Conservation (phyloP, 2,329 filamentous ascomycete genomes). For the Epichloe uncinata region DNA sequence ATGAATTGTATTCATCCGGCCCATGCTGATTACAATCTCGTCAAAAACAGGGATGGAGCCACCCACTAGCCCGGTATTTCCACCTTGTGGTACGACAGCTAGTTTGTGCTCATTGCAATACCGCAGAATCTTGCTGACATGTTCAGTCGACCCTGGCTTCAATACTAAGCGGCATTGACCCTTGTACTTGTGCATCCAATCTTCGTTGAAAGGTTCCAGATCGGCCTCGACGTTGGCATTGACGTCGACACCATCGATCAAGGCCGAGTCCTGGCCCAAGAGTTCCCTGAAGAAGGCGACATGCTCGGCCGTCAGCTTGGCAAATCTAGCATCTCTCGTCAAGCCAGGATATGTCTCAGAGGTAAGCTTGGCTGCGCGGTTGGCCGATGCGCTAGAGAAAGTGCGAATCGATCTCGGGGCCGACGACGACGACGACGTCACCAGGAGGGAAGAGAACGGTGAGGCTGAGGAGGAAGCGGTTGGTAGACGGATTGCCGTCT, state of each 20-base stretch:
- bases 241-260: slow-evolving; percentile 67
- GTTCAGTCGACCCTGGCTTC: slow-evolving; percentile 69
- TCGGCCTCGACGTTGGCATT: slow-evolving; percentile 60
- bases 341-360: slow-evolving; percentile 75
- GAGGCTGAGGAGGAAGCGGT: background rate
- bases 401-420: slow-evolving; percentile 11
- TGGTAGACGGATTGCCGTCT: background rate
- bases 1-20: slow-evolving; percentile 80
- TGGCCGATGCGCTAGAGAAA: slow-evolving; percentile 12
- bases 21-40: slow-evolving; percentile 87
- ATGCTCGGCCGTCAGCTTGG: slow-evolving; percentile 61
- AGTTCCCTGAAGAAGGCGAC: slow-evolving; percentile 70
- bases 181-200: slow-evolving; percentile 99
- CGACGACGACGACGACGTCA: slow-evolving; percentile 13
- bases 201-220: slow-evolving; percentile 82
- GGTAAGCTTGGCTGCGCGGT: slow-evolving; percentile 49
- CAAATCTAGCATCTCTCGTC: slow-evolving; percentile 65
- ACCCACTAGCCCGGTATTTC: slow-evolving; percentile 91
- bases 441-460: slow-evolving; percentile 8
- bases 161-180: slow-evolving; percentile 80
- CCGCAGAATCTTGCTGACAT: slow-evolving; percentile 80
- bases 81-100: slow-evolving; percentile 91
- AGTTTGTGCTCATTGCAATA: slow-evolving; percentile 92
- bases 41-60: slow-evolving; percentile 96
- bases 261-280: slow-evolving; percentile 64